A percentile compares a stretch with the other conserved stretches of the same genome.
phyloP scores from a whole-genome alignment of 2,329 filamentous ascomycete species.

The Trichoderma oligosporum region DNA sequence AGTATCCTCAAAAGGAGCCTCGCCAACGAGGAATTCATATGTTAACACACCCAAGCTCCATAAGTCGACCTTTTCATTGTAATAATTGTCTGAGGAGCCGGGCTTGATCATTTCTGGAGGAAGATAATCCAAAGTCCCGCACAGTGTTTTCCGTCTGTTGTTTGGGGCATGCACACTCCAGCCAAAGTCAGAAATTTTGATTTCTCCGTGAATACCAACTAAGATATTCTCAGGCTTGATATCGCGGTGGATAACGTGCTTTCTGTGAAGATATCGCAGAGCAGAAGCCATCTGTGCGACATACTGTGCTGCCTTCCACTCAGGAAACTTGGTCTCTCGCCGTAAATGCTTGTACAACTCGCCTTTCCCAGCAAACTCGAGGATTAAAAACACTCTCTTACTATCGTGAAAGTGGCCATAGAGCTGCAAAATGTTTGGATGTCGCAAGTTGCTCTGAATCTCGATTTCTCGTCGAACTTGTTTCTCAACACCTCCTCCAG shows the following conservation, averaged over 20 bases:
- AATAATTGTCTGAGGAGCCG: conserved; percentile 77
- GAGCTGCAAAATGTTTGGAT: conserved; percentile 60
- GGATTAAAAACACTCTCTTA: conserved; percentile 67
- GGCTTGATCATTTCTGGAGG: conserved; percentile 96
- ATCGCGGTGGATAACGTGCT: conserved; percentile 34
- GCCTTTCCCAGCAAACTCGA: conserved; percentile 63
- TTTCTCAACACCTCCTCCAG: conserved; percentile 68
- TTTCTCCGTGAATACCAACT: conserved; percentile 85
- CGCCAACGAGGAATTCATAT: conserved; percentile 93
- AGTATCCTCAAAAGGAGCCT: conserved; percentile 95
- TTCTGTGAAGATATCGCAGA: conserved; percentile 31
- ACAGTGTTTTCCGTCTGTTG: conserved; percentile 90
- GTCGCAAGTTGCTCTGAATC: conserved; percentile 67
- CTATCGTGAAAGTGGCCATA: conserved; percentile 71
- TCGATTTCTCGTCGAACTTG: conserved; percentile 70
- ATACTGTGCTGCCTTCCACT: conserved; percentile 67
- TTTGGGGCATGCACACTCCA: conserved; percentile 98
- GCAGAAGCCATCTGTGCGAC: conserved; percentile 64
- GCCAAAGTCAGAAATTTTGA: conserved; percentile 97
- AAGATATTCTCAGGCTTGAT: conserved; percentile 73
- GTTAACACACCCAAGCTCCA: conserved; percentile 94
- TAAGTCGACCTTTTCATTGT: conserved; percentile 91
- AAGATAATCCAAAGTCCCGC: conserved; percentile 93
- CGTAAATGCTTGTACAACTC: conserved; percentile 70
- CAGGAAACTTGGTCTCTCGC: conserved; percentile 62